phyloP scores from a whole-genome alignment of 2,329 filamentous ascomycete species.

The Penicillium digitatum region DNA sequence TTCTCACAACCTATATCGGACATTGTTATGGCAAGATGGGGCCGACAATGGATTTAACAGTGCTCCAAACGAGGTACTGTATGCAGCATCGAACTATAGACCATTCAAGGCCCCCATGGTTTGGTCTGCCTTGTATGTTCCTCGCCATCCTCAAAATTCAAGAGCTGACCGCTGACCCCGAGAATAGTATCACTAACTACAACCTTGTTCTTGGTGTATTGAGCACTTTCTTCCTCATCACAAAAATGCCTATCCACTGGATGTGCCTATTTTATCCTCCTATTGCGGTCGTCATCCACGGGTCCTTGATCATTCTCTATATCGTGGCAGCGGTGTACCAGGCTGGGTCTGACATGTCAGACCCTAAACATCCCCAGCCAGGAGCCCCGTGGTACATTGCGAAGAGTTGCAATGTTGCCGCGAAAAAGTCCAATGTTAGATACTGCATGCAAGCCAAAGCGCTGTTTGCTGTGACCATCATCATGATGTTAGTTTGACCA shows the following conservation, averaged over 20 bases:
- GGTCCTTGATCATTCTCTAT: constrained; percentile 51
- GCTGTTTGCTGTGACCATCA: constrained; percentile 53
- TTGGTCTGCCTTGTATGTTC: constrained; percentile 58
- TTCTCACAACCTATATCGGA: constrained; percentile 58
- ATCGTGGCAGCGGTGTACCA: constrained; percentile 55
- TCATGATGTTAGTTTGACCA: constrained; percentile 48
- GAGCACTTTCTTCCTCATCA: constrained; percentile 58
- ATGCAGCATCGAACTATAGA: constrained; percentile 57
- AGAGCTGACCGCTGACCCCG: not conserved
- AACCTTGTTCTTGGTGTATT: constrained; percentile 60
- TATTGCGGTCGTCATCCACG: constrained; percentile 52
- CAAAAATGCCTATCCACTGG: constrained; percentile 55
- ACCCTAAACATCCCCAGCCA: constrained; percentile 51
- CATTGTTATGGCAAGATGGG: constrained; percentile 60
- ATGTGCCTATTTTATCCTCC: constrained; percentile 56
- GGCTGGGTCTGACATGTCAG: constrained; percentile 56
- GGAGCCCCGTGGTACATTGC: constrained; percentile 62
- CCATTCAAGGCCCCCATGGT: constrained; percentile 53
- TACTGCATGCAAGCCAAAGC: constrained; percentile 61
- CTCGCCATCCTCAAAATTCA: not conserved
- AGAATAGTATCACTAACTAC: constrained; percentile 54
- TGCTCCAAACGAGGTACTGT: constrained; percentile 53
- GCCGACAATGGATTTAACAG: constrained; percentile 61
- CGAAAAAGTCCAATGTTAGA: constrained; percentile 42
- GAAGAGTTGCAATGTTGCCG: constrained; percentile 55